Evolutionary conservation across 2,329 filamentous ascomycete genomes (phyloP).

Genomic region (Hymenoscyphus albidus): DNA sequence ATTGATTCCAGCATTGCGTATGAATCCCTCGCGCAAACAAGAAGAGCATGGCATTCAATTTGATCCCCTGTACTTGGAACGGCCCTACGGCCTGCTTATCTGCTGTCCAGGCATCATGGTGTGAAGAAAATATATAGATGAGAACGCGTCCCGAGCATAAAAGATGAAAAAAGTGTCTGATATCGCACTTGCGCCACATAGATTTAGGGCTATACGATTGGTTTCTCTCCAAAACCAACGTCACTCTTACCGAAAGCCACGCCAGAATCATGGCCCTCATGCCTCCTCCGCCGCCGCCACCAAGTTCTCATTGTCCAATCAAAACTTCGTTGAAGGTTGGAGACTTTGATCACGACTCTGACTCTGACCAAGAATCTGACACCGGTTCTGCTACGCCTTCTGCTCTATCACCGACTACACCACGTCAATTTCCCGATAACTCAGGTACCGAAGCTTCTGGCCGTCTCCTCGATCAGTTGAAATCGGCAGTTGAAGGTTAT

Average conservation of each 20-base stretch:
- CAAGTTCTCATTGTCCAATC: conserved; percentile 10
- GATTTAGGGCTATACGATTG: not conserved
- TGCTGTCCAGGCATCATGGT: conserved; percentile 7
- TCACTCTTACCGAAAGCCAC: conserved; percentile 8
- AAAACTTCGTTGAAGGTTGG: conserved; percentile 1
- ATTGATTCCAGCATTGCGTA: conserved; percentile 10
- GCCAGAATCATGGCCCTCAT: conserved; percentile 12
- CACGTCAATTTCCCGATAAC: not conserved
- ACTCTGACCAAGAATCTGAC: conserved; percentile 17
- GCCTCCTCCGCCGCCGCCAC: conserved; percentile 16
- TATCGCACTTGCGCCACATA: conserved; percentile 7
- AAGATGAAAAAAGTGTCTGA: conserved; percentile 6
- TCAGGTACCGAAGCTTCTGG: conserved; percentile 9
- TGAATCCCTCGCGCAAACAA: conserved; percentile 7
- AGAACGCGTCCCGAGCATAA: conserved; percentile 6
- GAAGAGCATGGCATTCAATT: conserved; percentile 10
- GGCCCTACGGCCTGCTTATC: conserved; percentile 14
- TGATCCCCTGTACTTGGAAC: conserved; percentile 9
- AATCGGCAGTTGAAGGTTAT: conserved; percentile 14
- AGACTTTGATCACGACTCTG: conserved; percentile 13
- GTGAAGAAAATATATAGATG: conserved; percentile 13
- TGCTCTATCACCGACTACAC: conserved; percentile 12
- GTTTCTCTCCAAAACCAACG: not conserved
- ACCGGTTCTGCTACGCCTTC: conserved; percentile 13
- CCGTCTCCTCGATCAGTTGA: conserved; percentile 17